Base-by-base conservation (phyloP, 441 rosid species). In the Isatis lusitanica region DNA sequence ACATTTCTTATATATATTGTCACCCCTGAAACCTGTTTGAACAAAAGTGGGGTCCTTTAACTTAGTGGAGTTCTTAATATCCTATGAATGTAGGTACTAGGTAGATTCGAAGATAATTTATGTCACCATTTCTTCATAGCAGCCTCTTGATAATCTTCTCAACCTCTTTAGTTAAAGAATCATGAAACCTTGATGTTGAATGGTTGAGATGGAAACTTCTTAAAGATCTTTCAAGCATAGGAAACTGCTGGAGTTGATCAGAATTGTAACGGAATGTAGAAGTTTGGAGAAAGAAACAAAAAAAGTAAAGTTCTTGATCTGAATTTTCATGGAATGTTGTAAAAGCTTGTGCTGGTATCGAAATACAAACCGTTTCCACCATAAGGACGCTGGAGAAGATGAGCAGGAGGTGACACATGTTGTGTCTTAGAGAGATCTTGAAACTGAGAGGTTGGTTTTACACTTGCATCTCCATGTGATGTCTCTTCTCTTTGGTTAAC, bases 401-500 rank as follows among this genome's bases (percentile, higher is more conserved):
- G 57, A 26, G 16, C 56, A 63, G 50, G 21, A 47, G 77, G 61
- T 57, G 67, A 30, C 2, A 30, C n/a, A 21, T 59, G 74, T 30
- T 67, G 73, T 21, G 39, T 50, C 74, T 16, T 51, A 0, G 69
- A 52, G 40, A 51, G 63, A 60, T 67, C 13, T 21, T 40, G 57
- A 67, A 9, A 50, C 68, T 50, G 56, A 57, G 56, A 60, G 52
- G 68, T 50, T 47, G 44, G 52, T 38, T 31, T 57, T 17, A 36
- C 36, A 66, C 53, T 46, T 59, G 73, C 6, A 15, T 53, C 17
- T 36, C 26, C 42, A 5, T 33, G 65, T 55, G 75, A 63, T 39
- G 74, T 46, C 16, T 76, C 74, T 64, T 85, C 86, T 50, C 85
- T 90, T 28, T 89, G 93, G 85, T 81, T 92, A 63, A 94, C 85